Conservation (phyloP, 768 basidiomycete species). For the Trametes coccinea region DNA sequence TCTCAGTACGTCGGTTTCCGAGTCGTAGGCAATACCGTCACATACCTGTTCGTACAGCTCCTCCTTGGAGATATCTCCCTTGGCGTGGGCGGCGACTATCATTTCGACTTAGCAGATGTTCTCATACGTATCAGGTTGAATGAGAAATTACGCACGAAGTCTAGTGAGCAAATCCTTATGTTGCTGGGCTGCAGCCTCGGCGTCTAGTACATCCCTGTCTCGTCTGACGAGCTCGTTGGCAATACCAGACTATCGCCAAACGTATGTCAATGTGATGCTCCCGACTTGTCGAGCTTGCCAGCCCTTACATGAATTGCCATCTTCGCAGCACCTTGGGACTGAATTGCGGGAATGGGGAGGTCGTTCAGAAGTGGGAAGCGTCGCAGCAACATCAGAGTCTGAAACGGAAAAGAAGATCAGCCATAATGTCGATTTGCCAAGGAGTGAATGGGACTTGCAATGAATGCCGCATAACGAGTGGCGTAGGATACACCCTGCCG, state of each 20-base stretch:
- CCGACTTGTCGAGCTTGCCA: too few relatives aligned
- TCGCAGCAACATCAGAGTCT: slow-evolving; percentile 28
- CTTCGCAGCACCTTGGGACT: slow-evolving; percentile 22
- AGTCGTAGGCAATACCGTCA: too few relatives aligned
- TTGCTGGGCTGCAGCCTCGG: too few relatives aligned
- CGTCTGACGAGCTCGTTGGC: slow-evolving; percentile 4
- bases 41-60: slow-evolving; percentile 13
- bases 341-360: slow-evolving; percentile 25
- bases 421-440: too few relatives aligned
- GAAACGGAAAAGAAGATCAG: background rate
- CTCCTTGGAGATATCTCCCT: background rate
- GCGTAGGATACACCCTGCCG: slow-evolving; percentile 2
- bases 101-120: background rate
- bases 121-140: too few relatives aligned
- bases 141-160: too few relatives aligned
- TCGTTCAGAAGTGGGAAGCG: slow-evolving; percentile 32
- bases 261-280: too few relatives aligned
- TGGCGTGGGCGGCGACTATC: background rate
- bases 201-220: too few relatives aligned
- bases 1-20: too few relatives aligned
- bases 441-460: background rate
- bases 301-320: slow-evolving; percentile 12
- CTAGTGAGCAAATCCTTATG: too few relatives aligned
- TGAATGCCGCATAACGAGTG: slow-evolving; percentile 1
- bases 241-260: background rate